Evolutionary conservation across 164 flowering plant species (phyloP), one percentile per base, ranked within the genome.

Genomic region (Berberis vulgaris): DNA sequence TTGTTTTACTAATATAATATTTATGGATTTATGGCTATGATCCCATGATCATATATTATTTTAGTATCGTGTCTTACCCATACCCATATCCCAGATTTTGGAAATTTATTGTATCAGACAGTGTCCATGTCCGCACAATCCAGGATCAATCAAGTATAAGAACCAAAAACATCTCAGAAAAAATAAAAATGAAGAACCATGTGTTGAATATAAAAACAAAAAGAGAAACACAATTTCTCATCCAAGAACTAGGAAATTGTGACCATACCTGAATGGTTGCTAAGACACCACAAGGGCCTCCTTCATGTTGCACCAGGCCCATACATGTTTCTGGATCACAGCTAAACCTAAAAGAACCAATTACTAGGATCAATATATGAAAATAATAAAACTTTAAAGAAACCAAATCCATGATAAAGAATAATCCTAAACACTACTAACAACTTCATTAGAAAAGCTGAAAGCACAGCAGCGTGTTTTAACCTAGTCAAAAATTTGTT

Each of bases 291-390:
- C 99, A 94, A 12, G 99, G 99, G 68, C 99, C 99, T 60, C 99
- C 97, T 84, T 94, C 99, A 86, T 89, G 99, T 84, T 94, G 99
- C 82, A 91, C 99, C 13, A 94, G 80, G 46, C 99, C 99, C 88
- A 94, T 87, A 64, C 87, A 83, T 69, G 99, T 94, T 78, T 91
- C 97, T 63, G 85, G 84, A 82, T 91, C 99, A 76, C 84, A 62
- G 78, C 99, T 94, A 81, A 91, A 90, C 89, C 99, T 93, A 69
- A 60, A 79, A 57, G 39, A 74, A 11, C 5, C 44, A 43, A 57
- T 10, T 4, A 0, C 3, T 52, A 3, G 8, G 5, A 52, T 52
- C 10, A 11, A 3, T 6, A 57, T 5, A 41, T 6, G 60, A 39
- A 41, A 40, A 57, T 6, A 9, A n/a, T 8, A 57, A 57, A 57